Evolutionary conservation across 768 basidiomycete species (phyloP).

Genomic region (Mycena rebaudengoi): DNA sequence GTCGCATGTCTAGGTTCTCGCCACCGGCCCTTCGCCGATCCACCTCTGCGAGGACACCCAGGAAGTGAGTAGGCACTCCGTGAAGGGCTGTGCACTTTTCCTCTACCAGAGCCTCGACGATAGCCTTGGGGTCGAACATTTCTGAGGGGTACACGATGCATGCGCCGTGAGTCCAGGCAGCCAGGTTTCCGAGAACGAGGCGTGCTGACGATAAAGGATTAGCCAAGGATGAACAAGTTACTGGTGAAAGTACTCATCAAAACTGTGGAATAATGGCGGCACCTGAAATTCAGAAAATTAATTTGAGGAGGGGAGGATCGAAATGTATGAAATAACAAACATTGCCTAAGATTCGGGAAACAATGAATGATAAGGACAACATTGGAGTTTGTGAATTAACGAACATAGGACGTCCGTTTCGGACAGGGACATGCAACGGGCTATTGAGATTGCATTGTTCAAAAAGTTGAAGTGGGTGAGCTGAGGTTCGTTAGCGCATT

Average conservation of each 20-base stretch:
- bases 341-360: no score
- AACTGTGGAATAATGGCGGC: conserved; percentile 88
- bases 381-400: no score
- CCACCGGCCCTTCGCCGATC: conserved; percentile 59
- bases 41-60: conserved; percentile 76
- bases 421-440: conserved; percentile 74
- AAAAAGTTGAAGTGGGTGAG: conserved; percentile 82
- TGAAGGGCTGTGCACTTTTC: conserved; percentile 84
- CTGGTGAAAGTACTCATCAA: conserved; percentile 77
- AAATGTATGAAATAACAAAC: no score
- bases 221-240: background rate
- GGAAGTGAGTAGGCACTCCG: conserved; percentile 88
- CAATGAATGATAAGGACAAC: no score
- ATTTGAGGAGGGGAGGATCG: background rate
- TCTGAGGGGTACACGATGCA: conserved; percentile 81
- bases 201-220: conserved; percentile 50
- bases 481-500: conserved; percentile 34
- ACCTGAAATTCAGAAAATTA: conserved; percentile 66
- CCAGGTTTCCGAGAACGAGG: conserved; percentile 83
- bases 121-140: conserved; percentile 66
- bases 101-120: conserved; percentile 73
- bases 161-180: conserved; percentile 78
- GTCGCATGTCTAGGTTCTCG: conserved; percentile 54
- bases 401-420: conserved; percentile 74
- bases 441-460: conserved; percentile 80